phyloP scores from a whole-genome alignment of 805 yeast genomes.

The Saccharomycopsis amapae region DNA sequence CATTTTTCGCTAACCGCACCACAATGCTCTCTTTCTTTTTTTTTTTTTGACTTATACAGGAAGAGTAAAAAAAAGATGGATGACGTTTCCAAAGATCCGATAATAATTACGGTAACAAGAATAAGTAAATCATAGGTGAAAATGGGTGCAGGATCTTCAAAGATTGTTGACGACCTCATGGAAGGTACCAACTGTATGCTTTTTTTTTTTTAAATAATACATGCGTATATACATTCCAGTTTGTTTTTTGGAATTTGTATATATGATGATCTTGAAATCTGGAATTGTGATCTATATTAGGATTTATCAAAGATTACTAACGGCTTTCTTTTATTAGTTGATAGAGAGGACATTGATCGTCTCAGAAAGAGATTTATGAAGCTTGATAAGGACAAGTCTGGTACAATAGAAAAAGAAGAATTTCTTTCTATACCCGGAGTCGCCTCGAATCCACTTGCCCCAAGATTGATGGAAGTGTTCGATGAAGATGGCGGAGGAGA shows the following conservation, averaged over 20 bases:
- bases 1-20: too few relatives aligned
- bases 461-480: constrained; percentile 86
- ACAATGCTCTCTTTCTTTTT: too few relatives aligned
- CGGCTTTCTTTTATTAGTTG: constrained; percentile 39
- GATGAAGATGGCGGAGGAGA: constrained; percentile 91
- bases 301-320: not conserved
- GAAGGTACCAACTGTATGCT: constrained; percentile 71
- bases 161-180: constrained; percentile 57
- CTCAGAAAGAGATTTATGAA: constrained; percentile 91
- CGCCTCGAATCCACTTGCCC: constrained; percentile 80
- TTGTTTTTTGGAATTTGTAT: too few relatives aligned
- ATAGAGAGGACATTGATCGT: constrained; percentile 85
- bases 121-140: not conserved
- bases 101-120: too few relatives aligned
- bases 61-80: too few relatives aligned
- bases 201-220: not conserved
- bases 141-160: constrained; percentile 61
- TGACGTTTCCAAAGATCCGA: too few relatives aligned
- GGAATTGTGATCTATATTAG: too few relatives aligned
- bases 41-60: too few relatives aligned
- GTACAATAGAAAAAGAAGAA: constrained; percentile 85
- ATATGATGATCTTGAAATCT: too few relatives aligned
- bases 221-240: not conserved
- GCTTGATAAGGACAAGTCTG: constrained; percentile 85
- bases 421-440: constrained; percentile 92